These are phyloP conservation scores for Penicillium carneum DNA, from an alignment of 2,329 filamentous ascomycete genomes.

Conservation along the genomic window DNA sequence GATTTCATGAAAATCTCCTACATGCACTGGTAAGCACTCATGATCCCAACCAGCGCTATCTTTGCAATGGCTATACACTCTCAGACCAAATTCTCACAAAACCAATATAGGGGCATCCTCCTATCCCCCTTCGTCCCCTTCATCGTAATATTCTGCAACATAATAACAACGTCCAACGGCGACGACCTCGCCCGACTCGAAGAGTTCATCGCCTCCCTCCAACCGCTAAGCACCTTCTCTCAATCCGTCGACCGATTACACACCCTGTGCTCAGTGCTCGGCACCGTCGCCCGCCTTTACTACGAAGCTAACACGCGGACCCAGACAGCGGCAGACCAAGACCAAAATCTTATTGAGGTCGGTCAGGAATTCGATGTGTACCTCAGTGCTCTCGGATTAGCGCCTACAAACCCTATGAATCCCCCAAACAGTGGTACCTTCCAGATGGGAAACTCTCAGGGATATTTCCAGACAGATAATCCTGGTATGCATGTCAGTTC, in stretches of 20 bases:
- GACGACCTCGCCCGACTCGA: constrained; percentile 63
- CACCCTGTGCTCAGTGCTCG: constrained; percentile 68
- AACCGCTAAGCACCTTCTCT: constrained; percentile 60
- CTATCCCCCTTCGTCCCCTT: constrained; percentile 60
- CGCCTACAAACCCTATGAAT: constrained; percentile 44
- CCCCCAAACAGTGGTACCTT: background rate
- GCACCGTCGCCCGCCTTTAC: constrained; percentile 67
- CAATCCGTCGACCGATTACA: constrained; percentile 68
- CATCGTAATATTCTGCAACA: constrained; percentile 59
- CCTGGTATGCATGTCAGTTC: constrained; percentile 10
- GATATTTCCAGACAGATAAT: constrained; percentile 22
- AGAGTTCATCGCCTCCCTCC: constrained; percentile 65
- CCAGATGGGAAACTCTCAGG: background rate
- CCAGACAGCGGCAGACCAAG: constrained; percentile 56
- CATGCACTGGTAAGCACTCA: constrained; percentile 44
- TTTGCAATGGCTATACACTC: background rate
- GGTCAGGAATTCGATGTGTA: constrained; percentile 71
- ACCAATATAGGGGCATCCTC: constrained; percentile 45
- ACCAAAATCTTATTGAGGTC: constrained; percentile 59
- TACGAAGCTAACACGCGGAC: constrained; percentile 68
- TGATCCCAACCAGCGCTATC: background rate
- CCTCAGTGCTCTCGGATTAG: constrained; percentile 68
- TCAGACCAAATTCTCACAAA: background rate
- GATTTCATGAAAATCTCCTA: constrained; percentile 44
- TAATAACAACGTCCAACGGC: constrained; percentile 60